Conservation (phyloP, 768 basidiomycete genomes). For the Lepiota venenata region DNA sequence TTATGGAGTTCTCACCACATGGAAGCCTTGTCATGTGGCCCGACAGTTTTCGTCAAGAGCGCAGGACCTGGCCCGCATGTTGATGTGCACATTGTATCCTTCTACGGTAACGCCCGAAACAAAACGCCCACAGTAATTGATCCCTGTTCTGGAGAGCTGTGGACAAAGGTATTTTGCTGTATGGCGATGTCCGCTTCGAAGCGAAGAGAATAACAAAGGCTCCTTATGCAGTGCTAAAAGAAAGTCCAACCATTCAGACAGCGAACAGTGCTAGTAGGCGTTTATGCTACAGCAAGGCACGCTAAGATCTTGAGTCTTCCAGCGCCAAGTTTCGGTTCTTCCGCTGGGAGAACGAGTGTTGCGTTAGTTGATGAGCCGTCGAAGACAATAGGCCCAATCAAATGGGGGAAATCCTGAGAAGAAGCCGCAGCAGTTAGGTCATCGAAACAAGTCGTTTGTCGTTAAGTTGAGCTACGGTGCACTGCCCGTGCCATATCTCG, state of each 20-base stretch:
- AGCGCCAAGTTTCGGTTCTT: background rate
- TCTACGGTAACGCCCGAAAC: background rate
- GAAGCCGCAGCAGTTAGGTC: conserved; percentile 4
- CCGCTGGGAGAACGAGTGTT: no score
- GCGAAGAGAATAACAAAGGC: no score
- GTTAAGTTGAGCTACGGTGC: no score
- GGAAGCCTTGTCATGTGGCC: conserved; percentile 5
- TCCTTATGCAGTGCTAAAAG: background rate
- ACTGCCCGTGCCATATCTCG: no score
- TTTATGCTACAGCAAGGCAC: background rate
- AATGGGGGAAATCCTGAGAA: background rate
- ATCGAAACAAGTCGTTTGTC: background rate
- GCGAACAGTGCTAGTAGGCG: no score
- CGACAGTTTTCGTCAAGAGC: background rate
- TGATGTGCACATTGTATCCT: conserved; percentile 4
- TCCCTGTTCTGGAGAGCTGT: background rate
- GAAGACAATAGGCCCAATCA: background rate
- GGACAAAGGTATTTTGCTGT: no score
- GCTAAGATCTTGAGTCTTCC: background rate
- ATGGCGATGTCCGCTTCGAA: no score
- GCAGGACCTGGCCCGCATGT: background rate
- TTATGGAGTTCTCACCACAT: conserved; percentile 8
- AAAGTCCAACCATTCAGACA: no score
- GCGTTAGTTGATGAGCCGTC: background rate
- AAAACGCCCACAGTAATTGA: background rate